These are phyloP conservation scores for Aureobasidium uvarum DNA, from an alignment of 2,329 filamentous ascomycete genomes.

Conservation along the genomic window DNA sequence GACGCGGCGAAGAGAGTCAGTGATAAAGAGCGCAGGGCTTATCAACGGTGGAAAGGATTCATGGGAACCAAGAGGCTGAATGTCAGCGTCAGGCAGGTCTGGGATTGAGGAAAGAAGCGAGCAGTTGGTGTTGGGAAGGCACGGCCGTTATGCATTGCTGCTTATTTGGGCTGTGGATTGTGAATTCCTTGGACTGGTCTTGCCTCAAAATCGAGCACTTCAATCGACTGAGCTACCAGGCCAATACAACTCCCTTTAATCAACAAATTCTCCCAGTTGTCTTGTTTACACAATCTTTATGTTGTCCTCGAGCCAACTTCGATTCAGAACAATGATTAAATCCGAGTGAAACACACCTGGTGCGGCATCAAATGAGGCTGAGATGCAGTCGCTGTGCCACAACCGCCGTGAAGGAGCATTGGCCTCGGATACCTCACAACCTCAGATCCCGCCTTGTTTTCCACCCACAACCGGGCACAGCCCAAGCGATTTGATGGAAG, in stretches of 20 bases:
- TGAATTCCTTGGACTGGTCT: background rate
- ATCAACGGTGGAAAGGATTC: constrained; percentile 42
- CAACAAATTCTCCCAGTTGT: too few species aligned
- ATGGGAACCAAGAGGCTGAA: constrained; percentile 44
- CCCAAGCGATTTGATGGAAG: background rate
- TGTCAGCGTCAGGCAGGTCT: constrained; percentile 44
- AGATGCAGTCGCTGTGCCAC: constrained; percentile 8
- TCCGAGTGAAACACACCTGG: background rate
- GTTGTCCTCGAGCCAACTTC: background rate
- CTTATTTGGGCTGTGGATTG: background rate
- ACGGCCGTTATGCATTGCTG: background rate
- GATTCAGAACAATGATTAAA: background rate
- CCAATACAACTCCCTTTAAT: background rate
- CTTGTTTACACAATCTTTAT: background rate
- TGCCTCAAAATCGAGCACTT: background rate
- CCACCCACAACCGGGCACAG: background rate
- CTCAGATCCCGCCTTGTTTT: background rate
- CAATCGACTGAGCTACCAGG: background rate
- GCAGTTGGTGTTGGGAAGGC: background rate
- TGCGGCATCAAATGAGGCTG: background rate
- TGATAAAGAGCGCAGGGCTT: constrained; percentile 33
- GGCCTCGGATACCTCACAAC: background rate
- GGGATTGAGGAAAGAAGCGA: constrained; percentile 34
- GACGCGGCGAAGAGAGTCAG: constrained; percentile 32
- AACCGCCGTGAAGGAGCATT: background rate